Evolutionary conservation across 169 alveolate genomes (phyloP).

Genomic region (Sarcocystis neurona): DNA sequence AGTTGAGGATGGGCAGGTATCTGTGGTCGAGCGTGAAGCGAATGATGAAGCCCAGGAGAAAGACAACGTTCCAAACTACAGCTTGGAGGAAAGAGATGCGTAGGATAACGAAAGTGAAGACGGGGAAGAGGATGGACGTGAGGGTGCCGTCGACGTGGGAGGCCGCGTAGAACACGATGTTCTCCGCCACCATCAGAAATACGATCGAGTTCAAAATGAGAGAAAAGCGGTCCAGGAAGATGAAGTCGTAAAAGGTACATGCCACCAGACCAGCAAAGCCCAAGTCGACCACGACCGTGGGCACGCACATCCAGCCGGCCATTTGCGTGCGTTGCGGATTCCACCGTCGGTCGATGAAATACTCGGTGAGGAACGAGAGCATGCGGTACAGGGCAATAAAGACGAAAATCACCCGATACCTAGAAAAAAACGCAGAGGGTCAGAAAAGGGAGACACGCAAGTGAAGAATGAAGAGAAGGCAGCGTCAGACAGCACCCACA

Average conservation of each 20-base stretch:
- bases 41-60: neutral
- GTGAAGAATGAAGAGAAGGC: neutral
- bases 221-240: slow-evolving; percentile 51
- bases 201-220: slow-evolving; percentile 35
- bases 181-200: slow-evolving; percentile 39
- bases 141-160: slow-evolving; percentile 47
- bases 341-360: slow-evolving; percentile 53
- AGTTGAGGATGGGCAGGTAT: neutral
- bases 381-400: slow-evolving; percentile 49
- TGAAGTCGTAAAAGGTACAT: slow-evolving; percentile 52
- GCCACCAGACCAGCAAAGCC: slow-evolving; percentile 32
- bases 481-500: no score
- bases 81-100: slow-evolving; percentile 60
- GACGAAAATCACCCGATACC: slow-evolving; percentile 60
- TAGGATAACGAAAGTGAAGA: slow-evolving; percentile 59
- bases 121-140: slow-evolving; percentile 52
- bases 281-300: slow-evolving; percentile 45
- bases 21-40: neutral
- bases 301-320: slow-evolving; percentile 58
- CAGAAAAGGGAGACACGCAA: neutral
- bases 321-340: neutral
- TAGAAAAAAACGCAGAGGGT: neutral
- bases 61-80: slow-evolving; percentile 39
- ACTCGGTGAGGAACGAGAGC: slow-evolving; percentile 47
- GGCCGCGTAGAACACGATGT: slow-evolving; percentile 43